phyloP scores from a whole-genome alignment of 176 grass and related monocot species.

The Themeda triandra region DNA sequence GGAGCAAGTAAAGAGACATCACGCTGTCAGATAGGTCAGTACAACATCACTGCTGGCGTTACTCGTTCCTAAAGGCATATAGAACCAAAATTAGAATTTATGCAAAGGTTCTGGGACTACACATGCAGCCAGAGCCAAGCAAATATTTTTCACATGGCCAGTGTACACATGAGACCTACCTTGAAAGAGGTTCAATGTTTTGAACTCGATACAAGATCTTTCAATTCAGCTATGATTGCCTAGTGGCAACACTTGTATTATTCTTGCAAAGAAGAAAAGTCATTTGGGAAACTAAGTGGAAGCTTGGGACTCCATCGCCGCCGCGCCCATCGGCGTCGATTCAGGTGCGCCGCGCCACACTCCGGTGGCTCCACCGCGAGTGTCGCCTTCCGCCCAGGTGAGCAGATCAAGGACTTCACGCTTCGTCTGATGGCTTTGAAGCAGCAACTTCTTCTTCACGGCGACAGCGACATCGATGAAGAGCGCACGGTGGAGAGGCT shows the following conservation, averaged over 20 bases:
- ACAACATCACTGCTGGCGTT: background rate
- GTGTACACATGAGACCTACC: conserved; percentile 26
- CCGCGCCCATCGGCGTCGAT: too few relatives aligned
- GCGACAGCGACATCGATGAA: too few relatives aligned
- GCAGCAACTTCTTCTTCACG: too few relatives aligned
- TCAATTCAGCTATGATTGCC: conserved; percentile 60
- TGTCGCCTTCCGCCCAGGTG: too few relatives aligned
- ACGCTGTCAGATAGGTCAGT: background rate
- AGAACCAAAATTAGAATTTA: background rate
- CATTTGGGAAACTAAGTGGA: background rate
- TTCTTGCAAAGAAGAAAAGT: conserved; percentile 47
- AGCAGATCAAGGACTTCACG: too few relatives aligned
- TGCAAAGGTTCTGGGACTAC: background rate
- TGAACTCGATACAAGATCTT: conserved; percentile 46
- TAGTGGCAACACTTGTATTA: conserved; percentile 73
- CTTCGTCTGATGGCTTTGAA: too few relatives aligned
- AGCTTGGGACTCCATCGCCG: too few relatives aligned
- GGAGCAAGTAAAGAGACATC: background rate
- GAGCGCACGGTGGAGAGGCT: too few relatives aligned
- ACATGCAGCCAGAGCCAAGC: background rate
- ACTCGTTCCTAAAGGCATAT: background rate
- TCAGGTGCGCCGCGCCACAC: too few relatives aligned
- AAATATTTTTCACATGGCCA: background rate
- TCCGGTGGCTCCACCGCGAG: too few relatives aligned
- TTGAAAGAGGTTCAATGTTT: conserved; percentile 1